These are phyloP conservation scores for Plasmopara halstedii DNA, from an alignment of 352 stramenopile species.

Conservation along the genomic window DNA sequence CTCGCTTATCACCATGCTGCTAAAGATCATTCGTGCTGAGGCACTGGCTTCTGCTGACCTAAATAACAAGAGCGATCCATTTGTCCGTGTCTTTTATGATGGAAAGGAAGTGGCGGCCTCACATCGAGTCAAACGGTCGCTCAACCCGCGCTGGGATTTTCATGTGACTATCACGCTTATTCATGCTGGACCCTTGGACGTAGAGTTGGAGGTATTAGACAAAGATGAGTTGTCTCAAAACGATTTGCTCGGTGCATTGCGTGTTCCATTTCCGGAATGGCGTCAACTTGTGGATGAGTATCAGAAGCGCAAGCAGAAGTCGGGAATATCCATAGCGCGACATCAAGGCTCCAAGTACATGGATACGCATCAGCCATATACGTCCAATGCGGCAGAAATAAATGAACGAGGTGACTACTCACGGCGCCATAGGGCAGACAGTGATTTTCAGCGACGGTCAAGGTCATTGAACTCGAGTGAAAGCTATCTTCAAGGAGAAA, in stretches of 20 bases:
- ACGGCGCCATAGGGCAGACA: slow-evolving; percentile 3
- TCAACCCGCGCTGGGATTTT: slow-evolving; percentile 73
- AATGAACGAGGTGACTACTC: slow-evolving; percentile 23
- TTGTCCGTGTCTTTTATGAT: slow-evolving; percentile 69
- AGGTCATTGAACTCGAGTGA: slow-evolving; percentile 35
- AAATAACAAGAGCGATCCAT: slow-evolving; percentile 65
- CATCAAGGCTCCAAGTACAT: slow-evolving; percentile 15
- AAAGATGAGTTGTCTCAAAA: slow-evolving; percentile 62
- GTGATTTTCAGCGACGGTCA: slow-evolving; percentile 24
- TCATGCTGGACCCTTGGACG: slow-evolving; percentile 47
- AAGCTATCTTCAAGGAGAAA: slow-evolving; percentile 18
- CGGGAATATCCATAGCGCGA: slow-evolving; percentile 1
- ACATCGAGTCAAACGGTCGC: slow-evolving; percentile 57
- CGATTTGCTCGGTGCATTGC: slow-evolving; percentile 59
- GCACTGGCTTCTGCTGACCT: slow-evolving; percentile 53
- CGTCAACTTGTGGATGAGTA: slow-evolving; percentile 39
- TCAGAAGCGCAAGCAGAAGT: slow-evolving; percentile 18
- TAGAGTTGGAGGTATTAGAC: slow-evolving; percentile 68
- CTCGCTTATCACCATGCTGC: slow-evolving; percentile 24
- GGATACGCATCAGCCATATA: slow-evolving; percentile 12
- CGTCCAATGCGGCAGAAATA: slow-evolving; percentile 1
- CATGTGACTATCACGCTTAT: slow-evolving; percentile 49
- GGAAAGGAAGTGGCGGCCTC: slow-evolving; percentile 59
- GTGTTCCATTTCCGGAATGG: slow-evolving; percentile 68
- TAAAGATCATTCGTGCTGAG: slow-evolving; percentile 75